Evolutionary conservation across 495 filamentous ascomycete species (phyloP).

Genomic region (Jackrogersella multiformis): DNA sequence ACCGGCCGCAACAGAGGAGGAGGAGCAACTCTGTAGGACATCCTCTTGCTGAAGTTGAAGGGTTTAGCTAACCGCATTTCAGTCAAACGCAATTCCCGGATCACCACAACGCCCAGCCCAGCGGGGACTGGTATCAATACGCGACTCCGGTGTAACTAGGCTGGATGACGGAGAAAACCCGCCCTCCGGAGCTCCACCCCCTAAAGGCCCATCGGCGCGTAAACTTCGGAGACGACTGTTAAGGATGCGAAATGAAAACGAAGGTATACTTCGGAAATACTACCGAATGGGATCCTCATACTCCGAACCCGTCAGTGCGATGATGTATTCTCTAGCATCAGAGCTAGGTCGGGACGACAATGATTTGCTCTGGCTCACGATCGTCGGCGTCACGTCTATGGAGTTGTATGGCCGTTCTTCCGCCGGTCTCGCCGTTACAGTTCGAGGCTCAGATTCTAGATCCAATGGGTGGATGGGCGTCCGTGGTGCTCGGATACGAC

Average conservation of each 20-base stretch:
- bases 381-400: constrained; percentile 89
- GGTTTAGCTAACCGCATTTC: constrained; percentile 44
- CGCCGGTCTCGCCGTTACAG: constrained; percentile 79
- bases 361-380: constrained; percentile 91
- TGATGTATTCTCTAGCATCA: constrained; percentile 93
- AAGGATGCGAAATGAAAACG: constrained; percentile 78
- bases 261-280: constrained; percentile 76
- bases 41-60: background rate
- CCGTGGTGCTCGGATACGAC: constrained; percentile 83
- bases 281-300: constrained; percentile 89
- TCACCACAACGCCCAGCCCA: constrained; percentile 61
- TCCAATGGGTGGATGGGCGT: constrained; percentile 79
- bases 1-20: constrained; percentile 77
- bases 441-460: constrained; percentile 63
- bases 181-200: constrained; percentile 66
- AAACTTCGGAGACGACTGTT: constrained; percentile 76
- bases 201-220: constrained; percentile 70
- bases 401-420: constrained; percentile 90
- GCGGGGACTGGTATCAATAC: constrained; percentile 59
- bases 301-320: constrained; percentile 90
- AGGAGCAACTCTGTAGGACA: constrained; percentile 81
- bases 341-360: constrained; percentile 97
- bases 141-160: constrained; percentile 50
- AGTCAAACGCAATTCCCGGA: constrained; percentile 68
- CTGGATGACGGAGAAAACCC: constrained; percentile 55